phyloP scores from a whole-genome alignment of 2,329 filamentous ascomycete species.

The Neofusicoccum cordaticola region DNA sequence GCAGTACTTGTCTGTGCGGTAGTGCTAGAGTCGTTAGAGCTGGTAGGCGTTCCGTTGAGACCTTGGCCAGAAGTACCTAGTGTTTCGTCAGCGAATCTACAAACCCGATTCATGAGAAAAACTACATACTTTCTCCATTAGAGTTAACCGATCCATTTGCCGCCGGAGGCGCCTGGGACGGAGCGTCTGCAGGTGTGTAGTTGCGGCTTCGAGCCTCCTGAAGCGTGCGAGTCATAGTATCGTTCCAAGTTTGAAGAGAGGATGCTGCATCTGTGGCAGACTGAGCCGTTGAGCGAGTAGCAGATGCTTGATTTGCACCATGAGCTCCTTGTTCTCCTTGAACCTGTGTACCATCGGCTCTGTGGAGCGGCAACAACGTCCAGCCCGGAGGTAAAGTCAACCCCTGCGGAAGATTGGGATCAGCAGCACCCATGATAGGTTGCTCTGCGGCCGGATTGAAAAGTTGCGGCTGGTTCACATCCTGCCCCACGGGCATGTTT shows the following conservation, averaged over 20 bases:
- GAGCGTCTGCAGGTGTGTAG: not conserved
- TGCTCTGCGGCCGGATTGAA: constrained; percentile 25
- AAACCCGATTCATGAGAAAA: not conserved
- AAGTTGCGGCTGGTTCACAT: not conserved
- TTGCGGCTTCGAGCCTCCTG: not conserved
- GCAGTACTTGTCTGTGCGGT: not conserved
- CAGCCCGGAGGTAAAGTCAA: constrained; percentile 37
- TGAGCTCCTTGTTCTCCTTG: not conserved
- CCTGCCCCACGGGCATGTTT: constrained; percentile 27
- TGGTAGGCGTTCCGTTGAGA: not conserved
- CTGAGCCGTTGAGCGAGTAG: not conserved
- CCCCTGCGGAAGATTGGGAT: constrained; percentile 34
- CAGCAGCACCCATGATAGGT: constrained; percentile 31
- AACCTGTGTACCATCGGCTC: not conserved
- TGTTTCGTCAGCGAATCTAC: not conserved
- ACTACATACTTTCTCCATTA: not conserved
- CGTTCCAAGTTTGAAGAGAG: constrained; percentile 6
- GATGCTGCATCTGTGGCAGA: not conserved
- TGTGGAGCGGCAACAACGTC: constrained; percentile 27
- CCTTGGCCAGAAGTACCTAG: not conserved
- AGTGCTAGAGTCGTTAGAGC: not conserved
- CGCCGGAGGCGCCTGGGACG: not conserved
- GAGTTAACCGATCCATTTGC: not conserved
- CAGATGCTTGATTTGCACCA: not conserved
- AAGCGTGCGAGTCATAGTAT: constrained; percentile 7